phyloP scores from a whole-genome alignment of 139 green algal genomes.

The Pseudopediastrum boryanum region DNA sequence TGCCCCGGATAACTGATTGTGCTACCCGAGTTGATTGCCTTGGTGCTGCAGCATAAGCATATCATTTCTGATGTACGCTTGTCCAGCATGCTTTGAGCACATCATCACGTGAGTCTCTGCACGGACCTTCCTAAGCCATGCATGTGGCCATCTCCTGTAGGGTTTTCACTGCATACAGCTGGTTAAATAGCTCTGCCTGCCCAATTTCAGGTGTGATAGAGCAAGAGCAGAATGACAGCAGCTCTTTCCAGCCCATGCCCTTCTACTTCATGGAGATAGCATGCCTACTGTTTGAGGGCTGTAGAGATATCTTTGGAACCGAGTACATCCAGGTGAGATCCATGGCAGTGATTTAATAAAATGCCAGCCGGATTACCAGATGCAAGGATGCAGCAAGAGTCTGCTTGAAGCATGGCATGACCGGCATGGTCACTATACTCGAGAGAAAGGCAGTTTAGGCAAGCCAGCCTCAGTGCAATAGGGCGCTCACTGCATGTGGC shows the following conservation, averaged over 20 bases:
- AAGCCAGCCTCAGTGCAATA: too few species aligned
- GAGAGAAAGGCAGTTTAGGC: too few species aligned
- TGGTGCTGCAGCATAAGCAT: neutral
- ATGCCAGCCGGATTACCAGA: too few species aligned
- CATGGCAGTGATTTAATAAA: too few species aligned
- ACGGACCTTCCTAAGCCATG: neutral
- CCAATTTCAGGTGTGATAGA: conserved; percentile 26
- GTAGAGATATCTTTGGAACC: conserved; percentile 54
- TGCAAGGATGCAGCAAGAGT: too few species aligned
- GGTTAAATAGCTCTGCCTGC: neutral
- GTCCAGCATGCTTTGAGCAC: neutral
- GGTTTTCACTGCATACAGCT: neutral
- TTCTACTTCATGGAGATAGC: conserved; percentile 78
- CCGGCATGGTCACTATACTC: too few species aligned
- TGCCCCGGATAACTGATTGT: neutral
- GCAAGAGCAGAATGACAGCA: conserved; percentile 55
- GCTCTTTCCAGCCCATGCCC: conserved; percentile 76
- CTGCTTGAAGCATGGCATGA: too few species aligned
- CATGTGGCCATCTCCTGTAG: too few species aligned
- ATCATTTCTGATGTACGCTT: neutral
- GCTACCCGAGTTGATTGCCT: neutral
- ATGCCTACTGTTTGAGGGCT: conserved; percentile 53
- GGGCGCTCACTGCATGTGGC: too few species aligned
- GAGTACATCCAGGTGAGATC: conserved; percentile 44
- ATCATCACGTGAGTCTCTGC: neutral